Conservation (phyloP, 2,329 filamentous ascomycete species). For the Fusarium begoniae region DNA sequence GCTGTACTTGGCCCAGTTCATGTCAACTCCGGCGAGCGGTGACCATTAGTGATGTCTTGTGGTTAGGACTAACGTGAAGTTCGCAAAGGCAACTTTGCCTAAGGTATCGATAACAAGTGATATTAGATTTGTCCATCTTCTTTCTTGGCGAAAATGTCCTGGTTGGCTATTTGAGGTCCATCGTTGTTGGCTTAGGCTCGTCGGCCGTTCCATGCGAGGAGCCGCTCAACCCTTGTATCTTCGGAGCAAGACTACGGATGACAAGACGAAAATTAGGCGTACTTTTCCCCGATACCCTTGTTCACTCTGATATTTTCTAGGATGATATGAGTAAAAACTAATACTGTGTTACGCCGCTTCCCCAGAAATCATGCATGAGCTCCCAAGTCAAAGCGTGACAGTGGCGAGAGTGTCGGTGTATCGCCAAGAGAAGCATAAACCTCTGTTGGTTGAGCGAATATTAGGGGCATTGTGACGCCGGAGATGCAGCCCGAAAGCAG, state of each 20-base stretch:
- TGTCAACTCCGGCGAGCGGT: background rate
- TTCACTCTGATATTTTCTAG: too few species aligned
- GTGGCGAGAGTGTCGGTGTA: background rate
- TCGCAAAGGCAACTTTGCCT: background rate
- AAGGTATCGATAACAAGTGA: too few species aligned
- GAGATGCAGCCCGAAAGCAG: background rate
- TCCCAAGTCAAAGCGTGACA: background rate
- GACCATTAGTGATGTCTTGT: background rate
- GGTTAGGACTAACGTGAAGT: too few species aligned
- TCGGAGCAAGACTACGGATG: background rate
- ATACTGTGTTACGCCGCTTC: background rate
- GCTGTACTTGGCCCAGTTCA: too few species aligned
- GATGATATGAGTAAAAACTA: background rate
- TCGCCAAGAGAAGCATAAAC: background rate
- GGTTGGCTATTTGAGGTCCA: background rate
- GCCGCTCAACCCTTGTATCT: background rate
- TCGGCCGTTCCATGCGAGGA: background rate
- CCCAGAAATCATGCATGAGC: background rate
- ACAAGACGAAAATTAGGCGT: background rate
- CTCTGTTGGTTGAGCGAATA: background rate
- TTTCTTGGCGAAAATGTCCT: background rate
- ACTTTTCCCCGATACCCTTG: background rate
- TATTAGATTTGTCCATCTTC: too few species aligned
- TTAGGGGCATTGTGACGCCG: background rate
- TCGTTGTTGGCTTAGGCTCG: background rate